Conservation (phyloP, 352 stramenopile species). For the Albugo candida region DNA sequence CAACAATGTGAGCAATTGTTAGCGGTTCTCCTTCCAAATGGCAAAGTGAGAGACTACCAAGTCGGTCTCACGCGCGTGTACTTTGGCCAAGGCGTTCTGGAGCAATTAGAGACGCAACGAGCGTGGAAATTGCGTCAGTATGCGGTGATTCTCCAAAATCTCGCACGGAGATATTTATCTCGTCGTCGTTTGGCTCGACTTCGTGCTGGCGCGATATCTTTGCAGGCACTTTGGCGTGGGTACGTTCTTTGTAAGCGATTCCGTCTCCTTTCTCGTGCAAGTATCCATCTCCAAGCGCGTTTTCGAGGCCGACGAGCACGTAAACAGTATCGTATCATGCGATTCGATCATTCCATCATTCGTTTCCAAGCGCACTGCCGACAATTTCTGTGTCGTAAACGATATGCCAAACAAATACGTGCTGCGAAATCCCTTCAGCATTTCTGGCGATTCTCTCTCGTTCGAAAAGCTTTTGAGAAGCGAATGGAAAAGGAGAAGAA, state of each 20-base stretch:
- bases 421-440: constrained; percentile 39
- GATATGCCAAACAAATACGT: constrained; percentile 27
- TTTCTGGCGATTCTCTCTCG: constrained; percentile 57
- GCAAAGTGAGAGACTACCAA: constrained; percentile 72
- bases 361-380: constrained; percentile 54
- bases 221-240: constrained; percentile 62
- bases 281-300: constrained; percentile 39
- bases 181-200: constrained; percentile 27
- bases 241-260: constrained; percentile 43
- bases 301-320: constrained; percentile 33
- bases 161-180: constrained; percentile 39
- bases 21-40: constrained; percentile 33
- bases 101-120: constrained; percentile 54
- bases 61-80: constrained; percentile 72
- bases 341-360: constrained; percentile 59
- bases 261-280: constrained; percentile 20
- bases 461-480: constrained; percentile 49
- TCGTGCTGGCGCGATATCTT: constrained; percentile 21
- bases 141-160: constrained; percentile 54
- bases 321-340: constrained; percentile 42
- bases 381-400: constrained; percentile 23
- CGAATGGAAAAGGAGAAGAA: constrained; percentile 74
- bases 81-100: constrained; percentile 69
- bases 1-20: constrained; percentile 49
- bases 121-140: constrained; percentile 51